A percentile compares a stretch with the other conserved stretches of the same genome.
Evolutionary conservation across 495 filamentous ascomycete species (phyloP).

Genomic region (Sordaria brevicollis): DNA sequence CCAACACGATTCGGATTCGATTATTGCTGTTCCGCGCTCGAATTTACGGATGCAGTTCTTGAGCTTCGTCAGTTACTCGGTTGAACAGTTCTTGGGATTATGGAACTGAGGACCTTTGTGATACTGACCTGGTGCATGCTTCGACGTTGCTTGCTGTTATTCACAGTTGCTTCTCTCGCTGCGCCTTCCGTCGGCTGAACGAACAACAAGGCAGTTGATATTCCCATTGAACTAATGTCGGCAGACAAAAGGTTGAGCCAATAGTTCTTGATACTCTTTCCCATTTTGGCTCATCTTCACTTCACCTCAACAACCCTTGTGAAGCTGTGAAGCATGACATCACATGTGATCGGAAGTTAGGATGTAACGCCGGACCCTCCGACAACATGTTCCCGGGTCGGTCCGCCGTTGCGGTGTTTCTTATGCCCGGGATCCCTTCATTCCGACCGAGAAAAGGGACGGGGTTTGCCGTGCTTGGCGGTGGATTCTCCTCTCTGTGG

Average conservation of each 20-base stretch:
- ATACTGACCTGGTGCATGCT: not conserved
- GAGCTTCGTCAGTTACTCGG: not conserved
- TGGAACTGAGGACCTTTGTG: not conserved
- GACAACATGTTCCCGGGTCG: not conserved
- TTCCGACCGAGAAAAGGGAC: not conserved
- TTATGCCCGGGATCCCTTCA: not conserved
- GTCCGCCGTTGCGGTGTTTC: not conserved
- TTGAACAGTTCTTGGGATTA: not conserved
- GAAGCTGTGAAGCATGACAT: not conserved
- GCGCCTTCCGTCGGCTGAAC: too few species aligned
- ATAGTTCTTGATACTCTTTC: not conserved
- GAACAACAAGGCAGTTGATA: too few species aligned
- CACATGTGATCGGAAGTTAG: not conserved
- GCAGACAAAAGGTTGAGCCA: not conserved
- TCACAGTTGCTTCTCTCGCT: too few species aligned
- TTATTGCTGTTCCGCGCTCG: not conserved
- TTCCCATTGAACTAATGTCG: not conserved
- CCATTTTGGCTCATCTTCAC: not conserved
- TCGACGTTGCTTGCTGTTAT: not conserved
- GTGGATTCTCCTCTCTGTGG: not conserved
- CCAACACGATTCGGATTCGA: not conserved
- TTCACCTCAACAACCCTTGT: not conserved
- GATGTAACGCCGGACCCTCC: not conserved
- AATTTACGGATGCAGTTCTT: not conserved
- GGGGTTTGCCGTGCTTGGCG: not conserved